Conservation (phyloP, 2,329 filamentous ascomycete genomes). For the Trichoderma koningii region DNA sequence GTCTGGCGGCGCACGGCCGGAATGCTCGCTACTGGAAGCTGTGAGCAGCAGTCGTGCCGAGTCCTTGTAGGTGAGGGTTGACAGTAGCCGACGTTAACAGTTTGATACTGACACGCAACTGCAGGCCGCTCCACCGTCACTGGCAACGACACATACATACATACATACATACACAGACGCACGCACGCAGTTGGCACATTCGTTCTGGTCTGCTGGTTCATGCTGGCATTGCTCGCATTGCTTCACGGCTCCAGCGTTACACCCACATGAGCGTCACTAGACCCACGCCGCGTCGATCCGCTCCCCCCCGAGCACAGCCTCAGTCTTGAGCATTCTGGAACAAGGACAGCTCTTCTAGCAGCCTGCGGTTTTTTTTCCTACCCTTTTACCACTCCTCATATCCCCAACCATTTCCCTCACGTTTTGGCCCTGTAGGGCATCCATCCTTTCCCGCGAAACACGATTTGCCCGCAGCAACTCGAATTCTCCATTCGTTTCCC, state of each 20-base stretch:
- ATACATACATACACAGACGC: no score
- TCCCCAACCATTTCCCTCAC: constrained; percentile 11
- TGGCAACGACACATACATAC: no score
- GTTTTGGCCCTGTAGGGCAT: not conserved
- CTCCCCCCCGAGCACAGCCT: constrained; percentile 25
- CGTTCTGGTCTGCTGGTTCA: no score
- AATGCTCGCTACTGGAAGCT: not conserved
- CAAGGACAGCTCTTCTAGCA: not conserved
- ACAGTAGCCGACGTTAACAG: no score
- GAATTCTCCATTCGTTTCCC: not conserved
- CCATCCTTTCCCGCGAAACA: not conserved
- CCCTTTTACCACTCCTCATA: not conserved
- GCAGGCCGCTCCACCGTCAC: no score
- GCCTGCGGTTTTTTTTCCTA: not conserved
- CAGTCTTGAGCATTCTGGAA: constrained; percentile 1
- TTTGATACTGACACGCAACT: not conserved
- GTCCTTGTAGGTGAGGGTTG: not conserved
- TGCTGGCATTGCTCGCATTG: not conserved
- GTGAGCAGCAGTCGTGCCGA: not conserved
- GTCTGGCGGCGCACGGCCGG: not conserved
- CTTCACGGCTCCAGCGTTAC: no score
- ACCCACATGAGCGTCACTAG: not conserved
- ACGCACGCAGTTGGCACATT: no score
- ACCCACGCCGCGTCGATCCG: constrained; percentile 25
- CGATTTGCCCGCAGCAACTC: constrained; percentile 12